Percentiles rank a stretch among this genome's conserved stretches.
Conservation (phyloP, 352 stramenopile genomes). For the Pythium scleroteichum region DNA sequence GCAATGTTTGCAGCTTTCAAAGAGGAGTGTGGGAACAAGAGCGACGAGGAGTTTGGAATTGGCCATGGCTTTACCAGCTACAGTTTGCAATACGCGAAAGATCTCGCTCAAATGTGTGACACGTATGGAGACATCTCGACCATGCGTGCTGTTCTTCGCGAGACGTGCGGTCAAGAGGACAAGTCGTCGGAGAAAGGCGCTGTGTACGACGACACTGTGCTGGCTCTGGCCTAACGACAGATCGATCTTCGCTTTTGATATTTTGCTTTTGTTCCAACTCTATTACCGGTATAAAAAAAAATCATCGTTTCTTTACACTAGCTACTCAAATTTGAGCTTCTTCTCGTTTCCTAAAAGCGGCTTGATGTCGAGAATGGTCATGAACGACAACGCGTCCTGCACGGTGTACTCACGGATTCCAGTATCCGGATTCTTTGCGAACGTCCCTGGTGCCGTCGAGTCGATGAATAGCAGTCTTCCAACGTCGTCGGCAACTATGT, state of each 20-base stretch:
- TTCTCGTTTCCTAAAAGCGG: constrained; percentile 48
- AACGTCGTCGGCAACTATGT: constrained; percentile 36
- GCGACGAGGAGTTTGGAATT: constrained; percentile 22
- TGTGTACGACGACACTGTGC: constrained; percentile 7
- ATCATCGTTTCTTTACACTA: not conserved
- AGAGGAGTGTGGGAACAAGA: constrained; percentile 20
- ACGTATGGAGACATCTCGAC: constrained; percentile 14
- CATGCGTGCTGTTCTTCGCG: constrained; percentile 14
- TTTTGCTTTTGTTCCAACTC: no score
- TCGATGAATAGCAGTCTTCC: constrained; percentile 46
- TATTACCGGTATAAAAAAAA: no score
- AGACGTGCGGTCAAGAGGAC: constrained; percentile 6
- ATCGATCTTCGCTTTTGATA: not conserved
- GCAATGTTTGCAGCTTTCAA: constrained; percentile 15
- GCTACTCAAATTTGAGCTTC: constrained; percentile 36
- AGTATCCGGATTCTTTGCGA: constrained; percentile 31
- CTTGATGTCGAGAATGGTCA: constrained; percentile 61
- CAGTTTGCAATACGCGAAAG: constrained; percentile 59
- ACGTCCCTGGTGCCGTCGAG: constrained; percentile 33
- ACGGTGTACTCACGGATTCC: constrained; percentile 42
- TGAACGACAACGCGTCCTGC: constrained; percentile 46
- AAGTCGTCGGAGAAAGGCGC: not conserved
- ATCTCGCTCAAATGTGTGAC: constrained; percentile 17
- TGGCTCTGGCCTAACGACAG: constrained; percentile 2
- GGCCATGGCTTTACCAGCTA: constrained; percentile 60